phyloP scores from a whole-genome alignment of 768 basidiomycete species.

The Fibroporia radiculosa region DNA sequence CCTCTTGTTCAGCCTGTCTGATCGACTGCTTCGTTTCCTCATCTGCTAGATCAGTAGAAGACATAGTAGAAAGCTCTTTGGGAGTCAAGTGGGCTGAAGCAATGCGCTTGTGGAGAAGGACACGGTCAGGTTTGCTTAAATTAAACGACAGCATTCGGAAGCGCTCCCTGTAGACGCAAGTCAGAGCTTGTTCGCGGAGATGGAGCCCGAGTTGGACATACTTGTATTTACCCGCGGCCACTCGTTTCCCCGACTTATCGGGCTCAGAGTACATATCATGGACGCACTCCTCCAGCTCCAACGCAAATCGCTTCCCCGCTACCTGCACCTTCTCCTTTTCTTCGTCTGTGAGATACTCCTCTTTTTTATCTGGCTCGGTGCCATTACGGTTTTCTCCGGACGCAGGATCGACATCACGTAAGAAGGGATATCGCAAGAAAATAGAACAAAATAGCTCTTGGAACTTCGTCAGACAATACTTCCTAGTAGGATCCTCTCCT shows the following conservation, averaged over 20 bases:
- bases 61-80: slow-evolving; percentile 73
- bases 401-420: slow-evolving; percentile 19
- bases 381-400: slow-evolving; percentile 12
- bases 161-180: slow-evolving; percentile 52
- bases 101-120: slow-evolving; percentile 73
- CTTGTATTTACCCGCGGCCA: slow-evolving; percentile 78
- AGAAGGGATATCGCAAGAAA: slow-evolving; percentile 63
- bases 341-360: slow-evolving; percentile 52
- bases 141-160: slow-evolving; percentile 90
- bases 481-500: slow-evolving; percentile 65
- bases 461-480: slow-evolving; percentile 74
- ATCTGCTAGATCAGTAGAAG: slow-evolving; percentile 82
- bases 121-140: slow-evolving; percentile 74
- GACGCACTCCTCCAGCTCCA: slow-evolving; percentile 66
- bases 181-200: not conserved
- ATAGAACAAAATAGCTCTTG: slow-evolving; percentile 65
- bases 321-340: slow-evolving; percentile 48
- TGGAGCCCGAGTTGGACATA: slow-evolving; percentile 25
- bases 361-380: slow-evolving; percentile 32
- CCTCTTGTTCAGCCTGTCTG: slow-evolving; percentile 73
- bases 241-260: slow-evolving; percentile 59
- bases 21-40: slow-evolving; percentile 82
- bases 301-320: slow-evolving; percentile 55
- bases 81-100: slow-evolving; percentile 58
- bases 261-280: slow-evolving; percentile 72